These are phyloP conservation scores for Candida xiaguanensis DNA, from an alignment of 805 yeast genomes.

Conservation along the genomic window DNA sequence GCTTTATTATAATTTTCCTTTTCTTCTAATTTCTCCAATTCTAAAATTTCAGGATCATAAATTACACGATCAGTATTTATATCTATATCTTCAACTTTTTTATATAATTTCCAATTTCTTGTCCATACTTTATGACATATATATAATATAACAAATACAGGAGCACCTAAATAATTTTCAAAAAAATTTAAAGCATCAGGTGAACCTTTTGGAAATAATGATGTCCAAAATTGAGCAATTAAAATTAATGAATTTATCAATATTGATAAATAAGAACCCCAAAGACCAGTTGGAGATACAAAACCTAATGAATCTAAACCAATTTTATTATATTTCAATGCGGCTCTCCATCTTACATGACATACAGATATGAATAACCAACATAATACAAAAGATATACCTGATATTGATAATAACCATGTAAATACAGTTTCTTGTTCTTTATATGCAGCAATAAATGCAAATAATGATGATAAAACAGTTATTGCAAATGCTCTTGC, in stretches of 20 bases:
- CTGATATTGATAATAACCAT: conserved; percentile 31
- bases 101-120: conserved; percentile 26
- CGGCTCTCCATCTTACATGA: conserved; percentile 39
- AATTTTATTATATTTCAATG: conserved; percentile 29
- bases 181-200: conserved; percentile 28
- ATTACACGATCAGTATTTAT: conserved; percentile 25
- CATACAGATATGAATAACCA: conserved; percentile 39
- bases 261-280: conserved; percentile 36
- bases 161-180: conserved; percentile 31
- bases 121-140: conserved; percentile 30
- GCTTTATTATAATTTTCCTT: conserved; percentile 15
- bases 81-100: conserved; percentile 27
- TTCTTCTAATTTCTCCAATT: conserved; percentile 25
- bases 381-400: conserved; percentile 35
- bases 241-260: conserved; percentile 29
- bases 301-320: conserved; percentile 26
- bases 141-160: conserved; percentile 26
- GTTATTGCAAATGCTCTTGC: conserved; percentile 32
- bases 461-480: conserved; percentile 32
- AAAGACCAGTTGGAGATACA: conserved; percentile 36
- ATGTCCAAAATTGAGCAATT: conserved; percentile 43
- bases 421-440: conserved; percentile 36
- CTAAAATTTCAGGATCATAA: conserved; percentile 31
- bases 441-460: conserved; percentile 39
- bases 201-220: conserved; percentile 32